phyloP scores from a whole-genome alignment of 2,329 filamentous ascomycete species.

The Fusarium tricinctum region DNA sequence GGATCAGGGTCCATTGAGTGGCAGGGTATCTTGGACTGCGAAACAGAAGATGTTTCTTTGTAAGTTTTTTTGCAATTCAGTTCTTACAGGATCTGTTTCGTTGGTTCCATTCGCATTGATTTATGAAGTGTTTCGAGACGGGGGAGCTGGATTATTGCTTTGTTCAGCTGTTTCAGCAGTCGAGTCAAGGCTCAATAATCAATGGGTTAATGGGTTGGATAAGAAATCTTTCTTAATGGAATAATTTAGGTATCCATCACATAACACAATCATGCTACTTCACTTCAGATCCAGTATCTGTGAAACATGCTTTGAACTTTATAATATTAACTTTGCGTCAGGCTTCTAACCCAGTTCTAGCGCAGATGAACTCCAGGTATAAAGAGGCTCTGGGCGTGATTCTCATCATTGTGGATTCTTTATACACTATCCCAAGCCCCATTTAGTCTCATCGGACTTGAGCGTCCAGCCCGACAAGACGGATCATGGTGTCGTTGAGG shows the following conservation, averaged over 20 bases:
- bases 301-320: not conserved
- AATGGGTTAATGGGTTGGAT: slow-evolving; percentile 11
- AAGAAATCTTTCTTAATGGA: slow-evolving; percentile 16
- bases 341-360: slow-evolving; percentile 16
- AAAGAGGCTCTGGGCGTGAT: slow-evolving; percentile 4
- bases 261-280: not conserved
- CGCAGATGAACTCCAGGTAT: slow-evolving; percentile 1
- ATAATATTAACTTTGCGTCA: slow-evolving; percentile 5
- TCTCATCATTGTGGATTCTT: slow-evolving; percentile 11
- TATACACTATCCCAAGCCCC: slow-evolving; percentile 14
- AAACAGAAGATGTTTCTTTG: slow-evolving; percentile 40
- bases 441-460: slow-evolving; percentile 16
- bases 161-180: slow-evolving; percentile 6
- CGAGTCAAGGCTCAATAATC: not conserved
- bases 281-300: slow-evolving; percentile 5
- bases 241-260: not conserved
- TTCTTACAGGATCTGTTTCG: slow-evolving; percentile 2
- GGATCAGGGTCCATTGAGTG: slow-evolving; percentile 34
- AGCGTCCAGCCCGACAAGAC: slow-evolving; percentile 7
- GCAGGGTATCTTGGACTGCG: slow-evolving; percentile 30
- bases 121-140: not conserved
- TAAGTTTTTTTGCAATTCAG: not conserved
- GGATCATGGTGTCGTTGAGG: slow-evolving; percentile 15
- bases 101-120: slow-evolving; percentile 8
- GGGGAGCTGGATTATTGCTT: not conserved